phyloP scores from a whole-genome alignment of 495 filamentous ascomycete genomes.

The Monascus purpureus region DNA sequence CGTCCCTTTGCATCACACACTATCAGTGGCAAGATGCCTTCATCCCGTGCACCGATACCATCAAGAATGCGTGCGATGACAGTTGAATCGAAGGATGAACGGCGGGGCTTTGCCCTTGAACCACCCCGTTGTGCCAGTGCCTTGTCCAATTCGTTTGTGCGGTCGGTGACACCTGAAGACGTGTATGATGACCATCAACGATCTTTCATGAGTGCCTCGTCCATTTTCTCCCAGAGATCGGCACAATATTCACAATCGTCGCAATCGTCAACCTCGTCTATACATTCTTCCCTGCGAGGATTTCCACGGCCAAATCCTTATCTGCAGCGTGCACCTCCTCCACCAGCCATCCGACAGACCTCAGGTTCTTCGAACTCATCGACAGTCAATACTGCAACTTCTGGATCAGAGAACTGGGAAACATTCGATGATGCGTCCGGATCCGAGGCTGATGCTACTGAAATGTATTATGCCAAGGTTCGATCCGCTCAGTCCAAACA shows the following conservation, averaged over 20 bases:
- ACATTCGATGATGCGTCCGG: constrained; percentile 71
- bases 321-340: constrained; percentile 29
- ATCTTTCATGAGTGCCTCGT: constrained; percentile 30
- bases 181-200: constrained; percentile 61
- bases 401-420: constrained; percentile 92
- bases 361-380: constrained; percentile 59
- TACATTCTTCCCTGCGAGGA: constrained; percentile 23
- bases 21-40: constrained; percentile 43
- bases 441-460: constrained; percentile 57
- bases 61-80: constrained; percentile 79
- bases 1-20: constrained; percentile 37
- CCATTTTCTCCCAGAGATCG: constrained; percentile 30
- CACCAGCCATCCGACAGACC: constrained; percentile 48
- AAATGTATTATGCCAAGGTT: constrained; percentile 65
- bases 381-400: constrained; percentile 45
- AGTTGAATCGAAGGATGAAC: constrained; percentile 49
- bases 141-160: constrained; percentile 50
- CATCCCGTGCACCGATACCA: constrained; percentile 52
- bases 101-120: constrained; percentile 43
- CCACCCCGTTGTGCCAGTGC: constrained; percentile 53
- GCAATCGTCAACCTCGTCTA: constrained; percentile 23
- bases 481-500: constrained; percentile 51
- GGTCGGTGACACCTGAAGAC: constrained; percentile 71
- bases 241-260: constrained; percentile 27
- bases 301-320: constrained; percentile 29